Conservation (phyloP, 2,329 filamentous ascomycete genomes). For the Cytospora mali region DNA sequence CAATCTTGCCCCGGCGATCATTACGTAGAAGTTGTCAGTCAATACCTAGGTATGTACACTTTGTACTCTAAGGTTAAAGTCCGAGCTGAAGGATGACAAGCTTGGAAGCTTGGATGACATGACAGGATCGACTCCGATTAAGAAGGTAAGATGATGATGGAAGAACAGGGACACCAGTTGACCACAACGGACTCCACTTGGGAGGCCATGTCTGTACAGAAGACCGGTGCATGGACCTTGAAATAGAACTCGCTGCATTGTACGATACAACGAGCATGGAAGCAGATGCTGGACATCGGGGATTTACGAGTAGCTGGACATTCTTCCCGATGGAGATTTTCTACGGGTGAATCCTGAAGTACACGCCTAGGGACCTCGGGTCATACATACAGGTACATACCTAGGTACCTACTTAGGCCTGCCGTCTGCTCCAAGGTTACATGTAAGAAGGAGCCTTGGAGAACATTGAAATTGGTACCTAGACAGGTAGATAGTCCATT, state of each 20-base stretch:
- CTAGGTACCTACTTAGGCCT: too few species aligned
- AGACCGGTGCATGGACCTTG: too few species aligned
- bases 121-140: too few species aligned
- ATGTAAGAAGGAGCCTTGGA: not conserved
- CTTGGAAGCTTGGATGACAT: not conserved
- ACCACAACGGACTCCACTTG: not conserved
- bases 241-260: too few species aligned
- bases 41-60: not conserved
- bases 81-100: not conserved
- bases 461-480: not conserved
- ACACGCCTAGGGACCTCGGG: too few species aligned
- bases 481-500: not conserved
- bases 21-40: constrained; percentile 8
- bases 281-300: not conserved
- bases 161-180: not conserved
- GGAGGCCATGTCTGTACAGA: too few species aligned
- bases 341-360: too few species aligned
- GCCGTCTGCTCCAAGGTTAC: too few species aligned
- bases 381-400: too few species aligned
- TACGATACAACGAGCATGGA: not conserved
- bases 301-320: too few species aligned
- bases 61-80: not conserved
- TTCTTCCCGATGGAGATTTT: too few species aligned
- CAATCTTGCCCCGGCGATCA: constrained; percentile 12
- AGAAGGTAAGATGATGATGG: constrained; percentile 1